These are phyloP conservation scores for Mycosphaerella arachidis DNA, from an alignment of 2,329 filamentous ascomycete genomes.

Conservation along the genomic window DNA sequence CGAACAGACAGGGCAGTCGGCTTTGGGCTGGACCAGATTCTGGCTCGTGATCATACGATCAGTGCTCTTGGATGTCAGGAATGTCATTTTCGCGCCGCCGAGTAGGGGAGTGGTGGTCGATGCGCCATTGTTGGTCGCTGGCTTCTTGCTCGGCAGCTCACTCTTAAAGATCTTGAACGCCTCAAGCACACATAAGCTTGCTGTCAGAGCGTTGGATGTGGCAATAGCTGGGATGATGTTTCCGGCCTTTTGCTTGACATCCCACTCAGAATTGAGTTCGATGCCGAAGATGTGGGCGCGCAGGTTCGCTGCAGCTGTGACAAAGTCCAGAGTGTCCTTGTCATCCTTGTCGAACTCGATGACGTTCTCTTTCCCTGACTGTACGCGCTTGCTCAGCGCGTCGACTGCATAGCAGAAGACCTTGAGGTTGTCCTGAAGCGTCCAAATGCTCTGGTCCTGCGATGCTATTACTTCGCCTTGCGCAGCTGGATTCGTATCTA, in stretches of 20 bases:
- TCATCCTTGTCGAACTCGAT: constrained; percentile 97
- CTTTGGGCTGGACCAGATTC: constrained; percentile 61
- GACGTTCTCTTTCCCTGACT: constrained; percentile 51
- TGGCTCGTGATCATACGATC: constrained; percentile 57
- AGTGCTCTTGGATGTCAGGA: constrained; percentile 63
- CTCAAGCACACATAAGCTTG: constrained; percentile 84
- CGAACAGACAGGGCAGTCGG: constrained; percentile 73
- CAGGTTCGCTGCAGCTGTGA: constrained; percentile 83
- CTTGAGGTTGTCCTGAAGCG: constrained; percentile 72
- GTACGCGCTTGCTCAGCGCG: constrained; percentile 69
- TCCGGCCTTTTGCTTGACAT: constrained; percentile 97
- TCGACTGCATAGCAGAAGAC: constrained; percentile 83
- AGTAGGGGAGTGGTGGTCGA: constrained; percentile 14
- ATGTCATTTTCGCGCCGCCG: constrained; percentile 65
- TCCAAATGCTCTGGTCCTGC: constrained; percentile 71
- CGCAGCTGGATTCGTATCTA: constrained; percentile 23
- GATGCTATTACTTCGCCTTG: constrained; percentile 49
- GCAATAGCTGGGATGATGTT: constrained; percentile 99
- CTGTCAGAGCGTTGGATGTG: constrained; percentile 95
- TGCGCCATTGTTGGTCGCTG: constrained; percentile 8
- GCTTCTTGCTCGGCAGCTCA: constrained; percentile 34
- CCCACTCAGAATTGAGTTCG: constrained; percentile 82
- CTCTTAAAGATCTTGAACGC: constrained; percentile 80
- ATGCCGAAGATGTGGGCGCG: constrained; percentile 87
- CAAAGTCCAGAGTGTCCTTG: constrained; percentile 89